Base-by-base conservation (phyloP, 2,329 filamentous ascomycete genomes). In the Mariannaea sp. region DNA sequence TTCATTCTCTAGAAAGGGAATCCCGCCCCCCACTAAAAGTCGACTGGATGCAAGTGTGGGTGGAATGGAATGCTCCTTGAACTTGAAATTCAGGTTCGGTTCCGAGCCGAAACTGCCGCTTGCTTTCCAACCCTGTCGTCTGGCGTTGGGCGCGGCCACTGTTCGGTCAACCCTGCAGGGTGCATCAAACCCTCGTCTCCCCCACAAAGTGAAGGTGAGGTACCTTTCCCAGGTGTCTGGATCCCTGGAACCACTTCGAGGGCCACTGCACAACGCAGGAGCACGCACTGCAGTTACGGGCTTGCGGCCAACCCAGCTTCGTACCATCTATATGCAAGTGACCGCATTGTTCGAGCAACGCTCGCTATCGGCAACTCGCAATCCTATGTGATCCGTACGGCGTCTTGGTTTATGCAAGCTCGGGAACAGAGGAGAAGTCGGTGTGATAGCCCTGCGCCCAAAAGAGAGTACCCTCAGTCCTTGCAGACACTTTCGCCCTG, bases 371-470 rank as follows among this genome's bases (percentile, higher is more conserved):
- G 49, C 41, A 60, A 49, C 36, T 44, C 42, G 50, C 55, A 51
- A 45, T 38, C 39, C 55, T 48, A 51, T 55, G 59, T n/a, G n/a
- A n/a, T n/a, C n/a, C n/a, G n/a, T 65, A 53, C 61, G 53, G 61
- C 61, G 57, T 56, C 48, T 59, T 56, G 56, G 53, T 65, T 65
- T 56, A 65, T 65, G 63, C 63, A 49, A 48, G 46, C 59, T 57
- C 63, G 44, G 52, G 59, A 45, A 46, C 47, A 56, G 58, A 49
- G 39, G 40, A 59, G 41, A 58, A 65, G 63, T 65, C 63, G 63
- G 63, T 65, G 63, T 65, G 63, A 65, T 57, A 48, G 54, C 47
- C 59, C 52, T 43, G 49, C 47, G 49, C 47, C 49, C 43, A 43
- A 53, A 52, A 62, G 63, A 56, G 59, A 55, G 47, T 65, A 53